These are phyloP conservation scores for Oidiodendron maius DNA, from an alignment of 495 filamentous ascomycete genomes.

Conservation along the genomic window DNA sequence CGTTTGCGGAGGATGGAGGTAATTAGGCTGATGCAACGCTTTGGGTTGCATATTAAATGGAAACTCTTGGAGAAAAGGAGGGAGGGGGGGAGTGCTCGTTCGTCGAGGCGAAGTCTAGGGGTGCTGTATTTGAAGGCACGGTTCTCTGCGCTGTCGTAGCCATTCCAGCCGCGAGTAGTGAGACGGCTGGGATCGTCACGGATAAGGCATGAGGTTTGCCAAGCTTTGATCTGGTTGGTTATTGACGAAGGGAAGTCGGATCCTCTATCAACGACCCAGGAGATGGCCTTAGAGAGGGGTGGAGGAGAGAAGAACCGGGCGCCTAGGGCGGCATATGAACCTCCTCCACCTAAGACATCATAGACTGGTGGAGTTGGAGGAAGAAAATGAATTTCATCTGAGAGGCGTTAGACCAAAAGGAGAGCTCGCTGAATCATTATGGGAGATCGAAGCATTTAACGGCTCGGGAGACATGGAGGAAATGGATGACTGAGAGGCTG, in stretches of 20 bases:
- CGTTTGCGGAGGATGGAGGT: conserved; percentile 47
- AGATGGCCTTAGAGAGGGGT: conserved; percentile 49
- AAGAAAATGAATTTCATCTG: conserved; percentile 87
- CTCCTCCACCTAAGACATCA: conserved; percentile 80
- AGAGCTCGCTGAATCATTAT: too few species aligned
- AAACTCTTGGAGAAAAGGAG: conserved; percentile 69
- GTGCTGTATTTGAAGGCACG: conserved; percentile 83
- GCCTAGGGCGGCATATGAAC: conserved; percentile 78
- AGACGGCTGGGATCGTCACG: conserved; percentile 58
- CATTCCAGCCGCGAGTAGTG: conserved; percentile 90
- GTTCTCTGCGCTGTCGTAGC: conserved; percentile 52
- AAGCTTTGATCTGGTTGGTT: conserved; percentile 54
- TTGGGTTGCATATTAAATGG: conserved; percentile 81
- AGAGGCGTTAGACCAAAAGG: conserved; percentile 2
- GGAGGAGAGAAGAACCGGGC: conserved; percentile 78
- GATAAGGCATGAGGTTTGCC: conserved; percentile 67
- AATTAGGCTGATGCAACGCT: conserved; percentile 70
- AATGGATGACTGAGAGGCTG: too few species aligned
- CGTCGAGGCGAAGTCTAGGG: conserved; percentile 73
- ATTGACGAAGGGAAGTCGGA: conserved; percentile 73
- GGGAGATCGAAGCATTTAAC: too few species aligned
- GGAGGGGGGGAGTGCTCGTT: conserved; percentile 41
- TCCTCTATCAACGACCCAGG: conserved; percentile 89
- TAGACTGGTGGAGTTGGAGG: conserved; percentile 53
- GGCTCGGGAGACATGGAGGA: too few species aligned